Evolutionary conservation across 2,329 filamentous ascomycete genomes (phyloP).

Genomic region (Aureobasidium subglaciale): DNA sequence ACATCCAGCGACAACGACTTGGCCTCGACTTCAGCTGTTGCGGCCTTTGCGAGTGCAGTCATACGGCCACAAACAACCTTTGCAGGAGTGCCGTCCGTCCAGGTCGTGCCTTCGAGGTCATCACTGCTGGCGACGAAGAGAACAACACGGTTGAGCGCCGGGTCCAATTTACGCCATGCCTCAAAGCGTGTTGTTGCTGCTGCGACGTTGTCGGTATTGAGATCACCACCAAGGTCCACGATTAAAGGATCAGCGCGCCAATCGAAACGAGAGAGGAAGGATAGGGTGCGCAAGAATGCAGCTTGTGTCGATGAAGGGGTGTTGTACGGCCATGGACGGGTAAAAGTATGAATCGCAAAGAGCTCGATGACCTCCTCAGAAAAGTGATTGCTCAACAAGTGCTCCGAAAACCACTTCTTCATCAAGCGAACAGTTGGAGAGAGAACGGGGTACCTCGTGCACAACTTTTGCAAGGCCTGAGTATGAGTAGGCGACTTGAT

Average conservation of each 20-base stretch:
- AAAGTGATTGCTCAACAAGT: slow-evolving; percentile 72
- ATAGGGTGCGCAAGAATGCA: slow-evolving; percentile 73
- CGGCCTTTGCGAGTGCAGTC: slow-evolving; percentile 72
- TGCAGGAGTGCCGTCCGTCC: slow-evolving; percentile 66
- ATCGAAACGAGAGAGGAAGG: slow-evolving; percentile 80
- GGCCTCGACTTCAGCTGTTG: slow-evolving; percentile 48
- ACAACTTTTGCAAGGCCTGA: slow-evolving; percentile 71
- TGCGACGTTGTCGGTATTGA: slow-evolving; percentile 55
- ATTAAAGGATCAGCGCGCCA: slow-evolving; percentile 80
- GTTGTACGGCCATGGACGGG: slow-evolving; percentile 74
- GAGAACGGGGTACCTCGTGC: slow-evolving; percentile 70
- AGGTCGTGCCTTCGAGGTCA: slow-evolving; percentile 71
- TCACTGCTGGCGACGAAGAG: slow-evolving; percentile 75
- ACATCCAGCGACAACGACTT: slow-evolving; percentile 34
- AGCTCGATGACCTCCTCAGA: slow-evolving; percentile 78
- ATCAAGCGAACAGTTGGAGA: slow-evolving; percentile 76
- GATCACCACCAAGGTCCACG: slow-evolving; percentile 58
- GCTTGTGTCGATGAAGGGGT: slow-evolving; percentile 68
- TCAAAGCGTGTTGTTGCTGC: slow-evolving; percentile 65
- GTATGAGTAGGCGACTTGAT: slow-evolving; percentile 69
- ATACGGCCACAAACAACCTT: slow-evolving; percentile 80
- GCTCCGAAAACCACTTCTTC: slow-evolving; percentile 83
- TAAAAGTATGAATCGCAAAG: slow-evolving; percentile 68
- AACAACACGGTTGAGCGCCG: slow-evolving; percentile 74
- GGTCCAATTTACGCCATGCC: slow-evolving; percentile 82